phyloP scores from a whole-genome alignment of 495 filamentous ascomycete species.

The Penicillium egyptiacum region DNA sequence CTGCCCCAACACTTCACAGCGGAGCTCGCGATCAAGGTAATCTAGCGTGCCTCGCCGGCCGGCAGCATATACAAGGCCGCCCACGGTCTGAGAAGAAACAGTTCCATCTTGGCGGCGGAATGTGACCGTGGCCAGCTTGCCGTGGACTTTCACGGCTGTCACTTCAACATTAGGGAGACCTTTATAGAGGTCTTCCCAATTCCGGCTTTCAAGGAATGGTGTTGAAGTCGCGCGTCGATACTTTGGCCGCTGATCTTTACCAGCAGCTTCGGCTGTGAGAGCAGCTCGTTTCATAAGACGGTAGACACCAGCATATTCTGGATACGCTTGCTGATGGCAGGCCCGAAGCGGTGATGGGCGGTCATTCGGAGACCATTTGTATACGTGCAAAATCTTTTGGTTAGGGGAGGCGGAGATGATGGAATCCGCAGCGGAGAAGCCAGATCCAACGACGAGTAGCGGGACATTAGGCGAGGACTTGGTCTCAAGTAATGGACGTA shows the following conservation, averaged over 20 bases:
- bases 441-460: constrained; percentile 61
- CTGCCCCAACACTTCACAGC: constrained; percentile 48
- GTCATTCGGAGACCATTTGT: constrained; percentile 59
- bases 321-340: constrained; percentile 66
- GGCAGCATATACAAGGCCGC: constrained; percentile 58
- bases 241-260: constrained; percentile 27
- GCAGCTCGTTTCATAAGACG: constrained; percentile 61
- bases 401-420: constrained; percentile 54
- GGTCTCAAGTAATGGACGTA: constrained; percentile 41
- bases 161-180: constrained; percentile 60
- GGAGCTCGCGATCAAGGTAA: constrained; percentile 54
- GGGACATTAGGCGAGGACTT: constrained; percentile 31
- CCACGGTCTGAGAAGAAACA: constrained; percentile 44
- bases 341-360: constrained; percentile 59
- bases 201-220: constrained; percentile 45
- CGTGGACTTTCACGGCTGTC: constrained; percentile 36
- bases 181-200: constrained; percentile 57
- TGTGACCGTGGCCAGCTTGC: constrained; percentile 40
- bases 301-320: constrained; percentile 65
- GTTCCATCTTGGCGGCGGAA: constrained; percentile 50
- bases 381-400: constrained; percentile 61
- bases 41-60: constrained; percentile 59
- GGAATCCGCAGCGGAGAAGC: constrained; percentile 64
- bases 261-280: constrained; percentile 21
- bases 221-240: constrained; percentile 41